Evolutionary conservation across 1,284 basidiomycete species (phyloP).

Genomic region (Ganoderma lucidum): DNA sequence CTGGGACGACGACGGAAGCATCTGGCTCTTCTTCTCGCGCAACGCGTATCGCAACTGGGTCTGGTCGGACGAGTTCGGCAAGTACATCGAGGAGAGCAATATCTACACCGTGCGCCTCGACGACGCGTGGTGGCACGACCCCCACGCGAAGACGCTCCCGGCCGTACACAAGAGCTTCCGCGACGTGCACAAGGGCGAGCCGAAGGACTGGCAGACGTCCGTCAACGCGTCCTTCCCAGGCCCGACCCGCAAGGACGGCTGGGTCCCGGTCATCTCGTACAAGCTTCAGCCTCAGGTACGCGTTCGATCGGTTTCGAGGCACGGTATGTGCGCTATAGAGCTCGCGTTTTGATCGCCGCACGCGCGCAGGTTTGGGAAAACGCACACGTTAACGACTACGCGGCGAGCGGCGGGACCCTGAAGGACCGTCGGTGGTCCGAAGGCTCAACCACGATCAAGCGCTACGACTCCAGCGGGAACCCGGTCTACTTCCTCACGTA

Average conservation of each 20-base stretch:
- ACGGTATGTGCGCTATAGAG: neutral
- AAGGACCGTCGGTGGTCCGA: constrained; percentile 25
- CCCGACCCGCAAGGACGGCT: constrained; percentile 24
- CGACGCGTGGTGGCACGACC: constrained; percentile 22
- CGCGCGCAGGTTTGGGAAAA: constrained; percentile 15
- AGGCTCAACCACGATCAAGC: constrained; percentile 20
- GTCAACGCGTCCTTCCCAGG: constrained; percentile 18
- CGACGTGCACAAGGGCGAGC: constrained; percentile 15
- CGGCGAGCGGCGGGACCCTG: constrained; percentile 17
- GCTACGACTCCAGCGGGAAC: constrained; percentile 13
- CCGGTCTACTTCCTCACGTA: constrained; percentile 22
- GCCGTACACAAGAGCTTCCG: constrained; percentile 17
- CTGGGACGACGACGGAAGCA: constrained; percentile 21
- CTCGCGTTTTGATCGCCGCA: neutral
- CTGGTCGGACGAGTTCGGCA: constrained; percentile 21
- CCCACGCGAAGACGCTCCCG: constrained; percentile 18
- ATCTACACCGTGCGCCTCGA: constrained; percentile 22
- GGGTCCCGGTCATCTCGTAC: constrained; percentile 21
- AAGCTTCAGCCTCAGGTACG: constrained; percentile 20
- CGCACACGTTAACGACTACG: constrained; percentile 21
- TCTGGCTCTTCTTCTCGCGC: constrained; percentile 27
- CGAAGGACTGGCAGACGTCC: constrained; percentile 10
- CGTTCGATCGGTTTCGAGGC: neutral
- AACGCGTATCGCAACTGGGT: constrained; percentile 26
- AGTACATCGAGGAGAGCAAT: constrained; percentile 25